Evolutionary conservation across 1,139 yeast species (phyloP).

Genomic region (Pichia sp.): DNA sequence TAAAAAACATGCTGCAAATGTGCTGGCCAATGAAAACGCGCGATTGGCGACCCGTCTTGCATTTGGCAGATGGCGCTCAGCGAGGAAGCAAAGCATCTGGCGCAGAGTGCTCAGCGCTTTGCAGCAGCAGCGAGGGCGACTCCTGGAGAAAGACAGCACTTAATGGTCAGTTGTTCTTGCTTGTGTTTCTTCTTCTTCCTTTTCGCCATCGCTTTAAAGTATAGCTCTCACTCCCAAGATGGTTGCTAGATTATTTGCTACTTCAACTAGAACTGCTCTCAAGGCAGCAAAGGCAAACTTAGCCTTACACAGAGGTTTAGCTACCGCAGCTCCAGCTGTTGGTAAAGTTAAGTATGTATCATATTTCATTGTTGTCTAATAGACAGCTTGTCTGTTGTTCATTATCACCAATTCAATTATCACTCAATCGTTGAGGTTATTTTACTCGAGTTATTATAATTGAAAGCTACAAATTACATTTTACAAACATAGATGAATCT

Average conservation of each 20-base stretch:
- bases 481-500: too few species aligned
- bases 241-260: constrained; percentile 78
- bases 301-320: constrained; percentile 74
- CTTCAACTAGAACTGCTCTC: constrained; percentile 84
- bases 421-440: too few species aligned
- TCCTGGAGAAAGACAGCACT: not conserved
- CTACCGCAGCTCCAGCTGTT: constrained; percentile 74
- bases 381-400: not conserved
- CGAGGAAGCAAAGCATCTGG: not conserved
- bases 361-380: not conserved
- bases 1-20: not conserved
- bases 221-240: constrained; percentile 23
- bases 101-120: too few species aligned
- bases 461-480: too few species aligned
- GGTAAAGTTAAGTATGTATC: constrained; percentile 87
- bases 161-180: not conserved
- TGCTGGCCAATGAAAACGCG: constrained; percentile 7
- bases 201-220: constrained; percentile 6
- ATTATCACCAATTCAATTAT: too few species aligned
- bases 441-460: too few species aligned
- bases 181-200: not conserved
- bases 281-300: constrained; percentile 82
- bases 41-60: not conserved
- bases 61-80: constrained; percentile 1
- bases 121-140: not conserved